Base-by-base conservation (phyloP, 345 rosid species). In the Acer campestre region DNA sequence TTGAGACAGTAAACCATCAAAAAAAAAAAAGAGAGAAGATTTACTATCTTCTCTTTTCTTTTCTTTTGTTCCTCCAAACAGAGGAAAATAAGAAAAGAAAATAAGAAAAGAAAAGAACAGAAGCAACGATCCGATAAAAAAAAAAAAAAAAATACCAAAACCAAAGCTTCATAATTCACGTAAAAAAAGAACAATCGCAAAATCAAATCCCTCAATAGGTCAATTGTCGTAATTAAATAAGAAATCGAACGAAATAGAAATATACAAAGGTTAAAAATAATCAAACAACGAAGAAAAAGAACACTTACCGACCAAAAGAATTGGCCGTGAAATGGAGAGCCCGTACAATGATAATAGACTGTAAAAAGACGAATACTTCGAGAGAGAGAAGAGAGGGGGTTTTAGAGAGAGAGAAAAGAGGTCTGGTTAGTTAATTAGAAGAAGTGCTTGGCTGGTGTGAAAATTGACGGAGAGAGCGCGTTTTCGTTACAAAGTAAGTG, bases 261-360 rank as follows among this genome's bases (percentile, higher is more conserved):
- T 8, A 7, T 7, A 65, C 3, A 48, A 58, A 42, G 9, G 0
- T 0, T 3, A 12, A 42, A 49, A 31, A 51, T 31, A 53, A 23
- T 6, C 6, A 5, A 25, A 59, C 10, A 42, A 13, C 10, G 17
- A 40, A 29, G 25, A 55, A 46, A 49, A 51, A 12, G 20, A 48
- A 61, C 16, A 20, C 64, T 55, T 75, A 67, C 78, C 48, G 70
- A 29, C 29, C 69, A 56, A 53, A 44, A 7, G 18, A 13, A 35
- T 31, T 10, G 72, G 72, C 65, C 65, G 78, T 53, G 11, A 10
- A 55, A 67, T 13, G 71, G 38, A 40, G 23, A 61, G 53, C 13
- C 64, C 38, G 62, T 27, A 23, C n/a, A 65, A 65, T 31, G 65
- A 38, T 14, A 23, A 38, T 16, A 25, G 59, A 40, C 53, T 13